Evolutionary conservation across 2,329 filamentous ascomycete species (phyloP).

Genomic region (Fusarium algeriense): DNA sequence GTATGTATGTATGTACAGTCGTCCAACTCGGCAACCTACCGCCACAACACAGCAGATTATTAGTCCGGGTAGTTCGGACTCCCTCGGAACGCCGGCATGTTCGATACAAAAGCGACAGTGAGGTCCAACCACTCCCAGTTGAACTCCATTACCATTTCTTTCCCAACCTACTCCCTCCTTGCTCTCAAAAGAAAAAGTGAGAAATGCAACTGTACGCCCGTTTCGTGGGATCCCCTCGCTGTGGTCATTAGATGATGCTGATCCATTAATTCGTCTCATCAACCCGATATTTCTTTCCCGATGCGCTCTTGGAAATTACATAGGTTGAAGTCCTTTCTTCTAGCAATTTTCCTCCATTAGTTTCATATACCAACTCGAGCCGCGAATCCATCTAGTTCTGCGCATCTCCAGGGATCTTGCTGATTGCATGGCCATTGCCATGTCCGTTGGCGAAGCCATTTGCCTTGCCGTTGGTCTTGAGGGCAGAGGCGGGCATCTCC

Average conservation of each 20-base stretch:
- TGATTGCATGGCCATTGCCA: slow-evolving; percentile 32
- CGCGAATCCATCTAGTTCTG: slow-evolving; percentile 30
- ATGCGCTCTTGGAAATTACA: background rate
- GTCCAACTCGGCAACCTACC: slow-evolving; percentile 5
- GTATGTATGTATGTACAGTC: background rate
- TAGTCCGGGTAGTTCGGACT: slow-evolving; percentile 24
- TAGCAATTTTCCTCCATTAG: background rate
- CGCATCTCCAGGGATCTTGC: slow-evolving; percentile 22
- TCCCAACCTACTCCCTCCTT: slow-evolving; percentile 14
- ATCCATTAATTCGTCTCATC: slow-evolving; percentile 42
- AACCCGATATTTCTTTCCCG: slow-evolving; percentile 19
- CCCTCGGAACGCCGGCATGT: slow-evolving; percentile 37
- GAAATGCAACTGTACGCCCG: slow-evolving; percentile 30
- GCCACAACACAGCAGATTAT: slow-evolving; percentile 20
- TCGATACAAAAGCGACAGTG: slow-evolving; percentile 39
- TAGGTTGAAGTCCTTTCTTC: background rate
- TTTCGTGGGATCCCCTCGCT: slow-evolving; percentile 16
- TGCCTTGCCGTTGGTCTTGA: slow-evolving; percentile 38
- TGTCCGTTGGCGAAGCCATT: slow-evolving; percentile 35
- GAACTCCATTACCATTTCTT: slow-evolving; percentile 32
- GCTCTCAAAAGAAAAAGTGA: slow-evolving; percentile 24
- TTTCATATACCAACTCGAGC: background rate
- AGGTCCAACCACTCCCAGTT: slow-evolving; percentile 25
- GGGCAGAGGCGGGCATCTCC: slow-evolving; percentile 50
- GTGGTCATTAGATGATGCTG: slow-evolving; percentile 41